phyloP scores from a whole-genome alignment of 176 grass and related monocot genomes.

The Elymus sibiricus region DNA sequence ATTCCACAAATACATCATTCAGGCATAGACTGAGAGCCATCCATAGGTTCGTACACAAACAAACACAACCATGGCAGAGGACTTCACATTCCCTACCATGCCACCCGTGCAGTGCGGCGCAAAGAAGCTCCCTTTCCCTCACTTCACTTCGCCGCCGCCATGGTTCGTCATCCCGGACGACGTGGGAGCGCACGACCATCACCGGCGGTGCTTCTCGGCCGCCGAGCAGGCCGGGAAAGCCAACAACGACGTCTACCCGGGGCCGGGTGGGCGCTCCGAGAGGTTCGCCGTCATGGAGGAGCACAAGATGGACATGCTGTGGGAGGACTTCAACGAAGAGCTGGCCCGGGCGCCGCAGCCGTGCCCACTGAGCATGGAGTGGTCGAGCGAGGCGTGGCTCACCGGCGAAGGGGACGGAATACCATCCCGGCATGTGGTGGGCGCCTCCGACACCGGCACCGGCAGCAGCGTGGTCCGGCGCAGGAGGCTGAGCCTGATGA shows the following conservation, averaged over 20 bases:
- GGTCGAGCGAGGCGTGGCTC: conserved; percentile 20
- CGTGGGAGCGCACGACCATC: conserved; percentile 12
- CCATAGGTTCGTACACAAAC: not conserved
- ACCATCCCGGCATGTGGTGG: not conserved
- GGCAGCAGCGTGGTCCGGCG: conserved; percentile 43
- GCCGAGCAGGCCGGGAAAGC: not conserved
- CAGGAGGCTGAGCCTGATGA: conserved; percentile 49
- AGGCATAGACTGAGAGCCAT: not conserved
- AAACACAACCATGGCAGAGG: conserved; percentile 68
- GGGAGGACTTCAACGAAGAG: conserved; percentile 98
- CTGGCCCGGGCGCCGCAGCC: conserved; percentile 24
- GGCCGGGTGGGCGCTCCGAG: not conserved
- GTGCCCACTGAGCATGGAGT: conserved; percentile 42
- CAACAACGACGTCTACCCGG: not conserved
- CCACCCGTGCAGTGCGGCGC: conserved; percentile 30
- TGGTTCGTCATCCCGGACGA: conserved; percentile 48
- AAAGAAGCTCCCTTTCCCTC: conserved; percentile 51
- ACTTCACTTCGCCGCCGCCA: conserved; percentile 50
- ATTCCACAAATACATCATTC: not conserved
- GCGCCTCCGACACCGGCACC: not conserved
- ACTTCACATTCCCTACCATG: conserved; percentile 75
- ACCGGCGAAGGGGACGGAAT: not conserved
- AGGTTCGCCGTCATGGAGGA: conserved; percentile 35
- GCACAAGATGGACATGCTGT: conserved; percentile 93
- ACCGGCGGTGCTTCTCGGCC: conserved; percentile 39